phyloP scores from a whole-genome alignment of 306 rosid species.

The Quercus aquifolioides region DNA sequence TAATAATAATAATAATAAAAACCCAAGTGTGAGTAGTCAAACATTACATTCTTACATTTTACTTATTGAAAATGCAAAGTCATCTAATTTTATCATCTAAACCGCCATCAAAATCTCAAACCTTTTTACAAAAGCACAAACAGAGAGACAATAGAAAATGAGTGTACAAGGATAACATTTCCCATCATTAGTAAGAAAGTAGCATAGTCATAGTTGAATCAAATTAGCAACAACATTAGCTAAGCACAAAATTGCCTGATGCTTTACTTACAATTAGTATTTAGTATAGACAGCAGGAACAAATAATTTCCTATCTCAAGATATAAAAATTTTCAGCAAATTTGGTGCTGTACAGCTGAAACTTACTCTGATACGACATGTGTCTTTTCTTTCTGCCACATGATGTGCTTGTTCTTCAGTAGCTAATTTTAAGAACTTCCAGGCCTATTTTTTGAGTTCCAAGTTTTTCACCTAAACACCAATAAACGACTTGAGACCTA shows the following conservation, averaged over 20 bases:
- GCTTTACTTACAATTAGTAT: background rate
- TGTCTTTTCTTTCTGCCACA: background rate
- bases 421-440: background rate
- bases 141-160: too few species aligned
- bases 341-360: background rate
- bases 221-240: background rate
- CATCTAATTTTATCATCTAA: too few species aligned
- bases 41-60: too few species aligned
- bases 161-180: too few species aligned
- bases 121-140: too few species aligned
- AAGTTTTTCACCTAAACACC: too few species aligned
- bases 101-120: too few species aligned
- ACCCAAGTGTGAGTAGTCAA: too few species aligned
- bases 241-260: background rate
- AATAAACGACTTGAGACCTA: too few species aligned
- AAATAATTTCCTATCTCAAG: background rate
- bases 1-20: too few species aligned
- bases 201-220: background rate
- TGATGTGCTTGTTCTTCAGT: background rate
- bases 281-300: background rate
- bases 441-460: too few species aligned
- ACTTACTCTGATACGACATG: background rate
- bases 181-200: background rate
- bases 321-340: background rate
- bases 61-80: too few species aligned